These are phyloP conservation scores for Microthyrium microscopicum DNA, from an alignment of 2,329 filamentous ascomycete species.

Conservation along the genomic window DNA sequence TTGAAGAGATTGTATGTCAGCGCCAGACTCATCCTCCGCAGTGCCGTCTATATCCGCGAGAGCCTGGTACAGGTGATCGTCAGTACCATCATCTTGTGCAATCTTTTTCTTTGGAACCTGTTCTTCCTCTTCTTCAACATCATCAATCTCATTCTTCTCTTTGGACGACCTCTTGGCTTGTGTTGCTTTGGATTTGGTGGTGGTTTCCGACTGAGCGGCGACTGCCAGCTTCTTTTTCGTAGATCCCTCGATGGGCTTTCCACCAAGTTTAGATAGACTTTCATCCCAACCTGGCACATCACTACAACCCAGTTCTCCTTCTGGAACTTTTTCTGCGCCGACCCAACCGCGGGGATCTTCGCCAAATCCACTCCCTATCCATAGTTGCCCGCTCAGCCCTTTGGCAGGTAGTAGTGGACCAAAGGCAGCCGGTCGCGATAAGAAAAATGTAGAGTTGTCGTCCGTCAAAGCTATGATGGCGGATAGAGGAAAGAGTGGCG, in stretches of 20 bases:
- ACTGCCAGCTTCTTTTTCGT: constrained; percentile 2
- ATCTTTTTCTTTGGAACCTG: background rate
- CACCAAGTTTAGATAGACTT: constrained; percentile 29
- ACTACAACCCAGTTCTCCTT: constrained; percentile 85
- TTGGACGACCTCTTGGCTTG: constrained; percentile 7
- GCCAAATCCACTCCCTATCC: constrained; percentile 83
- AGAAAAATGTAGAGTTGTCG: constrained; percentile 95
- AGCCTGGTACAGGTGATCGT: constrained; percentile 61
- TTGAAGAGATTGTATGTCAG: constrained; percentile 82
- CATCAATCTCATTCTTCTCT: constrained; percentile 2
- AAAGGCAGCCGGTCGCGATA: constrained; percentile 84
- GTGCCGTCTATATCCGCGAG: constrained; percentile 27
- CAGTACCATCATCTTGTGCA: constrained; percentile 56
- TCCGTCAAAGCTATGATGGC: constrained; percentile 92
- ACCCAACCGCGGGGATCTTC: constrained; percentile 55
- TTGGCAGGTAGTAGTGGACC: constrained; percentile 59
- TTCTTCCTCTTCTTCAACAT: background rate
- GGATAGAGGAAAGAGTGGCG: constrained; percentile 76
- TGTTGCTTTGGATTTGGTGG: constrained; percentile 8
- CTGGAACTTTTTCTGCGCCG: constrained; percentile 33
- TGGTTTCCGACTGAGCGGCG: background rate
- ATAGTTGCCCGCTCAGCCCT: constrained; percentile 76
- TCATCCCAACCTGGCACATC: constrained; percentile 82
- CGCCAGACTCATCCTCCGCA: constrained; percentile 17
- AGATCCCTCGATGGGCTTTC: constrained; percentile 13